Percentiles rank a stretch among this genome's conserved stretches.
Evolutionary conservation across 306 rosid genomes (phyloP).

Genomic region (Luffa acutangula): DNA sequence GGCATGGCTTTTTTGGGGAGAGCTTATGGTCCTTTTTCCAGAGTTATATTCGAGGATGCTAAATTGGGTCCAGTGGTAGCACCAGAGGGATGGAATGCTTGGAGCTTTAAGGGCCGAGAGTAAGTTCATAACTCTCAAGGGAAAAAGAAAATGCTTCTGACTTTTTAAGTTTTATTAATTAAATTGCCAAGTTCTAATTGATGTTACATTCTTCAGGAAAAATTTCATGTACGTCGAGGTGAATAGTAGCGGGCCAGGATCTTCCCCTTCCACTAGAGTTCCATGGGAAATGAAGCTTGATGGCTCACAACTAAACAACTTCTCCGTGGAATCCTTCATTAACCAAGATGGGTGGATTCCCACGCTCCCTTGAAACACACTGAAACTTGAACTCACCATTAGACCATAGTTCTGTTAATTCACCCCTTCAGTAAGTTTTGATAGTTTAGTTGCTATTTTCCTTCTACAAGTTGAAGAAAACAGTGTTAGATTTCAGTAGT

Average conservation of each 20-base stretch:
- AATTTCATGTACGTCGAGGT: conserved; percentile 15
- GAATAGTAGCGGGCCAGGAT: conserved; percentile 20
- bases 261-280: conserved; percentile 13
- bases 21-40: conserved; percentile 30
- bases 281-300: conserved; percentile 18
- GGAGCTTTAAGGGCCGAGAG: conserved; percentile 5
- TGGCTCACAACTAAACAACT: not conserved
- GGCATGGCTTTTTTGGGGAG: conserved; percentile 21
- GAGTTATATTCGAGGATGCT: conserved; percentile 27
- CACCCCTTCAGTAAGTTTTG: not conserved
- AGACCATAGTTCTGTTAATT: not conserved
- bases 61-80: not conserved
- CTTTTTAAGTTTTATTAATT: not conserved
- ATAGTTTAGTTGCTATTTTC: not conserved
- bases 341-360: conserved; percentile 26
- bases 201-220: not conserved
- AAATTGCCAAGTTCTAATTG: not conserved
- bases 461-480: not conserved
- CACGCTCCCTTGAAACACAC: not conserved
- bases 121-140: conserved; percentile 4
- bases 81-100: conserved; percentile 33
- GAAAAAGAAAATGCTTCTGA: not conserved
- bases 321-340: conserved; percentile 17
- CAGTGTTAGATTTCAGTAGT: not conserved
- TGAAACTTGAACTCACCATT: not conserved